These are phyloP conservation scores for Hypoxylon sp. DNA, from an alignment of 2,329 filamentous ascomycete species.

Conservation along the genomic window DNA sequence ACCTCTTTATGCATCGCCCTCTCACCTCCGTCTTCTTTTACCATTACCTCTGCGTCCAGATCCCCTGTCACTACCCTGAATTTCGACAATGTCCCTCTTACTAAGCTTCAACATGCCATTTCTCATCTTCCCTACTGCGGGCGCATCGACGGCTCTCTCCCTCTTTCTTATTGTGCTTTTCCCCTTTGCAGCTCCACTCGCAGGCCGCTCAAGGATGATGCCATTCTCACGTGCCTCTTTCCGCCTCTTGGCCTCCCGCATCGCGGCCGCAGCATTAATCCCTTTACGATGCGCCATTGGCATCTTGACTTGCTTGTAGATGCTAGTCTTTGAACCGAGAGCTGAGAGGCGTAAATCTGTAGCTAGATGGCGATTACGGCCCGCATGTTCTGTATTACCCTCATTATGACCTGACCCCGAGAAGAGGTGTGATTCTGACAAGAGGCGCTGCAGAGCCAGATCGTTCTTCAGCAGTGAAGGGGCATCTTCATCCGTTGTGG, in stretches of 20 bases:
- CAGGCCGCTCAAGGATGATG: conserved; percentile 79
- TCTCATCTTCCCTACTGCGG: conserved; percentile 82
- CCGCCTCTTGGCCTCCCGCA: conserved; percentile 78
- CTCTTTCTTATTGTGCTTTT: conserved; percentile 57
- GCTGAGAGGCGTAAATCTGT: conserved; percentile 86
- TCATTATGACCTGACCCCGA: conserved; percentile 53
- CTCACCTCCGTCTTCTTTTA: conserved; percentile 50
- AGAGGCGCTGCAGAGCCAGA: conserved; percentile 88
- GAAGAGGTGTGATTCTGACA: conserved; percentile 92
- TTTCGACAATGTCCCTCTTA: conserved; percentile 74
- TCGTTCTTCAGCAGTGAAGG: conserved; percentile 87
- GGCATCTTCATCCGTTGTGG: conserved; percentile 67
- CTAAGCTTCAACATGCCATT: conserved; percentile 81
- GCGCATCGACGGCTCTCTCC: conserved; percentile 76
- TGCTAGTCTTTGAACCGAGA: conserved; percentile 81
- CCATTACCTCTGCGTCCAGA: conserved; percentile 27
- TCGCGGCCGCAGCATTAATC: conserved; percentile 76
- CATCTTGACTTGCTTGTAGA: conserved; percentile 87
- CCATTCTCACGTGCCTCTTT: conserved; percentile 90
- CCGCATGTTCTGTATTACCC: conserved; percentile 60
- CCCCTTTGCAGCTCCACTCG: conserved; percentile 48
- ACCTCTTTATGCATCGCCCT: neutral
- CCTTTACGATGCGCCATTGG: conserved; percentile 88
- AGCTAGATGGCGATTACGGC: conserved; percentile 83
- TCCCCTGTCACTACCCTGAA: conserved; percentile 45